Percentiles rank a stretch among this genome's conserved stretches.
Evolutionary conservation across 768 basidiomycete genomes (phyloP).

Genomic region (Tylopilus sp.): DNA sequence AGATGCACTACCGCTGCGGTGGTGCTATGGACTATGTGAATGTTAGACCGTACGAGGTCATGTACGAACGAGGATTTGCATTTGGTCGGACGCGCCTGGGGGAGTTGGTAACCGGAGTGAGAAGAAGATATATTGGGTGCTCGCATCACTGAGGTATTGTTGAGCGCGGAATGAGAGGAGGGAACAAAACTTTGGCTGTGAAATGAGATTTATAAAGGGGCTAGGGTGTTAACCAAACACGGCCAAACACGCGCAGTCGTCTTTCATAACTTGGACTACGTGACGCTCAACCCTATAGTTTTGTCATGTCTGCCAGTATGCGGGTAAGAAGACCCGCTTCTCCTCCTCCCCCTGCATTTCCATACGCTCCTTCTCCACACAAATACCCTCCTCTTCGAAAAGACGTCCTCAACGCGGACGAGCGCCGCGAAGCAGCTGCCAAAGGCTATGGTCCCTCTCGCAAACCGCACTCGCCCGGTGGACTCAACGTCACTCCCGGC

Average conservation of each 20-base stretch:
- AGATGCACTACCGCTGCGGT: neutral
- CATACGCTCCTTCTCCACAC: slow-evolving; percentile 36
- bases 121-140: too few species aligned
- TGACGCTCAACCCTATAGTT: too few species aligned
- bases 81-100: too few species aligned
- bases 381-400: slow-evolving; percentile 60
- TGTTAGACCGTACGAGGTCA: too few species aligned
- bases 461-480: slow-evolving; percentile 50
- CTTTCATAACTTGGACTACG: too few species aligned
- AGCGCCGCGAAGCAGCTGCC: slow-evolving; percentile 64
- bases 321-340: slow-evolving; percentile 68
- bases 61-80: too few species aligned
- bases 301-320: slow-evolving; percentile 45
- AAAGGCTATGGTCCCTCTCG: slow-evolving; percentile 56
- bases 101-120: too few species aligned
- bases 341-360: slow-evolving; percentile 56
- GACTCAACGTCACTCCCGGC: slow-evolving; percentile 58
- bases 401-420: slow-evolving; percentile 73
- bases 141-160: too few species aligned
- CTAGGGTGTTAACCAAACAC: neutral
- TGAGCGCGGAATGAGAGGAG: too few species aligned
- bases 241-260: neutral
- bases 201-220: too few species aligned
- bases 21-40: neutral
- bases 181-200: too few species aligned